These are phyloP conservation scores for Penicillium robsamsonii DNA, from an alignment of 495 filamentous ascomycete species.

Conservation along the genomic window DNA sequence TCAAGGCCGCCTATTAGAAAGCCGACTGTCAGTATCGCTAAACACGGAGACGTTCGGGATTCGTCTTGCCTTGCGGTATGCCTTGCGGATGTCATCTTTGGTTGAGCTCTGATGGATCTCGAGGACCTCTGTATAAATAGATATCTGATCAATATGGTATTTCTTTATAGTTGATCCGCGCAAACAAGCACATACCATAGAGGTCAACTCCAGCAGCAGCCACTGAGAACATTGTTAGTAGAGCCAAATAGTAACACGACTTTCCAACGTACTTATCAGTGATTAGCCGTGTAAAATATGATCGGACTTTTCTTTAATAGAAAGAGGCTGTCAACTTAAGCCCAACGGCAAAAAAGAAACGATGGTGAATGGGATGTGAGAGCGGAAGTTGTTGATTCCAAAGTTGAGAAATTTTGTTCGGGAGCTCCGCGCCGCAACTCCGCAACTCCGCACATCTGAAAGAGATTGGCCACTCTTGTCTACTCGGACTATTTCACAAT, in stretches of 20 bases:
- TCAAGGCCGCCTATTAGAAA: slow-evolving; percentile 68
- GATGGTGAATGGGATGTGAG: slow-evolving; percentile 4
- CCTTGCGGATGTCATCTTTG: slow-evolving; percentile 90
- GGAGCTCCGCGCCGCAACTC: slow-evolving; percentile 30
- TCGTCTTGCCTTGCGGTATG: slow-evolving; percentile 81
- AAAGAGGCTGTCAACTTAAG: neutral
- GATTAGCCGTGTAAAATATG: neutral
- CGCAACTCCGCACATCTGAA: slow-evolving; percentile 16
- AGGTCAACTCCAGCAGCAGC: slow-evolving; percentile 41
- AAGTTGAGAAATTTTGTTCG: slow-evolving; percentile 28
- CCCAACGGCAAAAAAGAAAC: neutral
- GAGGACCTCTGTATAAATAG: slow-evolving; percentile 61
- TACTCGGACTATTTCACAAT: slow-evolving; percentile 17
- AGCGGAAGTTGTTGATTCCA: slow-evolving; percentile 15
- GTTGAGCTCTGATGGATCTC: slow-evolving; percentile 65
- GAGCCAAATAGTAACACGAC: neutral
- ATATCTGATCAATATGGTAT: slow-evolving; percentile 17
- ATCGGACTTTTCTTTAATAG: neutral
- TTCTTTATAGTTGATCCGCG: neutral
- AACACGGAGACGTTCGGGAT: neutral
- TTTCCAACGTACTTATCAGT: slow-evolving; percentile 6
- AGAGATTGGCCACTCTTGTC: neutral
- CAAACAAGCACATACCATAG: slow-evolving; percentile 38
- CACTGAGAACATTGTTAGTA: slow-evolving; percentile 36
- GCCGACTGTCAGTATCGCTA: slow-evolving; percentile 15